Conservation (phyloP, 495 filamentous ascomycete genomes). For the Thozetella sp. region DNA sequence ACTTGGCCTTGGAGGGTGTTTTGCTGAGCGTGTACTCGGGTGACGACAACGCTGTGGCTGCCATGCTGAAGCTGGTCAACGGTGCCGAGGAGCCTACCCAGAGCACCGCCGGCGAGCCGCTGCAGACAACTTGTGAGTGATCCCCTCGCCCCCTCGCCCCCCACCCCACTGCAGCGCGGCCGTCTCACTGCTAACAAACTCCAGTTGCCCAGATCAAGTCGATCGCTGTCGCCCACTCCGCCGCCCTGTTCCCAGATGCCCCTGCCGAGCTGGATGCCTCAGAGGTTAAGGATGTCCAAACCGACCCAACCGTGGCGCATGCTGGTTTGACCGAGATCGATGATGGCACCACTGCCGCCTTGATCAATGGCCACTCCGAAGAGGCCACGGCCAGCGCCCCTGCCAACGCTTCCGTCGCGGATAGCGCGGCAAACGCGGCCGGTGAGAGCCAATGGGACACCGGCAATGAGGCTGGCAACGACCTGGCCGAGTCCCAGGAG, state of each 20-base stretch:
- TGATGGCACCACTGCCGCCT: constrained; percentile 35
- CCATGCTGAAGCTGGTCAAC: constrained; percentile 83
- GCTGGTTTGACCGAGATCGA: constrained; percentile 74
- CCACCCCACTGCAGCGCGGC: no score
- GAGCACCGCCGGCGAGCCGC: constrained; percentile 61
- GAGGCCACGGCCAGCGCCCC: constrained; percentile 43
- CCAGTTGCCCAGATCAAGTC: constrained; percentile 72
- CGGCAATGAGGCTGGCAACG: constrained; percentile 27
- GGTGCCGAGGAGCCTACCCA: constrained; percentile 73
- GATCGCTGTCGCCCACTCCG: constrained; percentile 51
- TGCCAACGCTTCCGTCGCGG: constrained; percentile 57
- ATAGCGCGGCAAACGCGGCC: constrained; percentile 66
- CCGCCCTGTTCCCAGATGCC: constrained; percentile 20
- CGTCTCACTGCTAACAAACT: constrained; percentile 31
- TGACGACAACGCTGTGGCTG: constrained; percentile 74
- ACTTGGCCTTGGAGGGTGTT: constrained; percentile 85
- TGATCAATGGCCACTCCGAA: constrained; percentile 51
- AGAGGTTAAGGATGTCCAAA: constrained; percentile 49
- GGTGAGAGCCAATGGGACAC: constrained; percentile 71
- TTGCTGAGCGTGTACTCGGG: constrained; percentile 89
- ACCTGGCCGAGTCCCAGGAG: constrained; percentile 62
- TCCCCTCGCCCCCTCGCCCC: not conserved
- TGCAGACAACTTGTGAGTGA: constrained; percentile 78
- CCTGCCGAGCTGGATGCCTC: constrained; percentile 34
- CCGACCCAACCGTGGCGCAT: constrained; percentile 78